A percentile compares a stretch with the other conserved stretches of the same genome.
These are phyloP conservation scores for Pseudogymnoascus sp. DNA, from an alignment of 2,329 filamentous ascomycete genomes.

Conservation along the genomic window DNA sequence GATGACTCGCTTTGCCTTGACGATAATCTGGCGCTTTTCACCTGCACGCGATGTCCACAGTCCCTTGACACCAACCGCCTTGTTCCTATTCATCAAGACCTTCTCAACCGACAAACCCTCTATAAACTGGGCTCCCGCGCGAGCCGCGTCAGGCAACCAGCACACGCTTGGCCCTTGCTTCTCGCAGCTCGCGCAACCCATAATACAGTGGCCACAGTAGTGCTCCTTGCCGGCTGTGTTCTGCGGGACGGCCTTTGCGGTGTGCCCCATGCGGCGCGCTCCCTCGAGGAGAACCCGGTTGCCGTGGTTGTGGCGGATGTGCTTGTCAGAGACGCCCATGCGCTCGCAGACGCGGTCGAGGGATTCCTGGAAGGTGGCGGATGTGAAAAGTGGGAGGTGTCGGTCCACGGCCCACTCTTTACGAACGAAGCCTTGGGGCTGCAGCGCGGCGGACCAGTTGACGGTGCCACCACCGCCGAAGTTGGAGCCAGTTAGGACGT, in stretches of 20 bases:
- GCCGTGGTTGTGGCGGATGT: slow-evolving; percentile 64
- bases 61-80: slow-evolving; percentile 65
- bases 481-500: slow-evolving; percentile 59
- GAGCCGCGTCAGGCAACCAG: slow-evolving; percentile 73
- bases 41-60: slow-evolving; percentile 62
- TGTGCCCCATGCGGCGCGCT: slow-evolving; percentile 64
- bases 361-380: slow-evolving; percentile 65
- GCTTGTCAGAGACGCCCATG: slow-evolving; percentile 65
- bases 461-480: slow-evolving; percentile 85
- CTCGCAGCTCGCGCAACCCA: slow-evolving; percentile 57
- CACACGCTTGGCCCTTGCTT: slow-evolving; percentile 74
- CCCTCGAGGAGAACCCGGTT: slow-evolving; percentile 72
- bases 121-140: slow-evolving; percentile 70
- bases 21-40: slow-evolving; percentile 56
- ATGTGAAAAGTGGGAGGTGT: slow-evolving; percentile 67
- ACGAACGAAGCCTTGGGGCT: slow-evolving; percentile 68
- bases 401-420: slow-evolving; percentile 66
- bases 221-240: slow-evolving; percentile 71
- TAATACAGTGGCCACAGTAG: slow-evolving; percentile 59
- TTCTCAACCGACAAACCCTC: slow-evolving; percentile 71
- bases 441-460: slow-evolving; percentile 68
- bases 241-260: slow-evolving; percentile 62
- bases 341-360: slow-evolving; percentile 70
- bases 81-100: slow-evolving; percentile 58
- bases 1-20: slow-evolving; percentile 75